Conservation (phyloP, 1,284 basidiomycete species). For the Anthracocystis panici-leucophaei region DNA sequence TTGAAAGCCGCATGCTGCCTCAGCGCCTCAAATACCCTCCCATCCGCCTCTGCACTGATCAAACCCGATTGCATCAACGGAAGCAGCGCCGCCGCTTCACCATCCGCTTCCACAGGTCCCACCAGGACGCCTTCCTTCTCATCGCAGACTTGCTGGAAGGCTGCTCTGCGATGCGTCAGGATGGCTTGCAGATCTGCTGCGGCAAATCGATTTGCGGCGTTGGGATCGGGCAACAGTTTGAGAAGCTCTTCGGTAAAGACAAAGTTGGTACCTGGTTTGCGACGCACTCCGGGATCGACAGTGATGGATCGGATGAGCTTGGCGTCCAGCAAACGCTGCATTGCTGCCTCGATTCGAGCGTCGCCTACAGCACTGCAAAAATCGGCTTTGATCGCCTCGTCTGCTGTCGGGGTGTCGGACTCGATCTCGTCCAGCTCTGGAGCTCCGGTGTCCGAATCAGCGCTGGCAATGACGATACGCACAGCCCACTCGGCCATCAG, state of each 20-base stretch:
- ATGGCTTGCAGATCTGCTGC: slow-evolving; percentile 19
- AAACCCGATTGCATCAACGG: slow-evolving; percentile 23
- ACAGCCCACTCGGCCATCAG: slow-evolving; percentile 44
- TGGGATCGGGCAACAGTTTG: slow-evolving; percentile 24
- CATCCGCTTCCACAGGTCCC: slow-evolving; percentile 41
- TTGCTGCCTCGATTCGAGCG: slow-evolving; percentile 38
- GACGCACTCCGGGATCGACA: slow-evolving; percentile 27
- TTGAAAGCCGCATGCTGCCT: slow-evolving; percentile 39
- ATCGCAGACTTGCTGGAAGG: slow-evolving; percentile 18
- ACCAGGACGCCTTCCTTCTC: slow-evolving; percentile 12
- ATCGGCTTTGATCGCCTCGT: slow-evolving; percentile 27
- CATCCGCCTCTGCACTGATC: slow-evolving; percentile 26
- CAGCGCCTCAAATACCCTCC: slow-evolving; percentile 25
- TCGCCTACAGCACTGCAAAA: slow-evolving; percentile 40
- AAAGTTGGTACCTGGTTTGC: slow-evolving; percentile 51
- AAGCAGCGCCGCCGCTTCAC: slow-evolving; percentile 42
- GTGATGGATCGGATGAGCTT: slow-evolving; percentile 33
- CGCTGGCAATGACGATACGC: slow-evolving; percentile 24
- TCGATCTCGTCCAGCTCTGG: background rate
- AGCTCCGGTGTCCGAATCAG: slow-evolving; percentile 4
- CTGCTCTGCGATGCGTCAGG: slow-evolving; percentile 19
- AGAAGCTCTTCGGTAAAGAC: slow-evolving; percentile 39
- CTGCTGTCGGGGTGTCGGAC: slow-evolving; percentile 3
- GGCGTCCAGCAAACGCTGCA: slow-evolving; percentile 39
- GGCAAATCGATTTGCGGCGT: slow-evolving; percentile 10